Base-by-base conservation (phyloP, 176 grass and related monocot genomes). In the Avena insularis region DNA sequence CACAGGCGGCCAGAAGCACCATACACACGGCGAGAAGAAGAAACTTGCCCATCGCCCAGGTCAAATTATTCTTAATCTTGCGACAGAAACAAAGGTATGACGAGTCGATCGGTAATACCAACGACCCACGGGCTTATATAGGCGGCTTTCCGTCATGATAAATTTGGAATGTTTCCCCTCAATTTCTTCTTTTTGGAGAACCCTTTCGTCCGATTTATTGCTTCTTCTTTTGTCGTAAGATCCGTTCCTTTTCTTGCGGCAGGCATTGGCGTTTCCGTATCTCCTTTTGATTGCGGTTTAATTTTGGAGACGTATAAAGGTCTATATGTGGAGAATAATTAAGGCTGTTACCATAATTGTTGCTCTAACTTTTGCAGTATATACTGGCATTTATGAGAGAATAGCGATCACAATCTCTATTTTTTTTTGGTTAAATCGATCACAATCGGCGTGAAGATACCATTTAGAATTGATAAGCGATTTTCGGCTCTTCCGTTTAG, bases 241-340 rank as follows among this genome's bases (percentile, higher is more conserved):
- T 62, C 0, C 9, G 25, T 62, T 62, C n/a, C n/a, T 11, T 62
- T 62, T 1, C n/a, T 62, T 12, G 59, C 59, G n/a, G n/a, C 9
- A 25, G 59, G 59, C 59, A 62, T 23, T 25, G n/a, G 9, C 19
- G n/a, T 62, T 62, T 11, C 7, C n/a, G n/a, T 62, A 62, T 62
- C 59, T 23, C n/a, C 59, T 62, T 62, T 1, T 8, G 59, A 62
- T 12, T 62, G 59, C 59, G 20, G 56, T 20, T 58, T 58, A 9
- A 62, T 56, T 61, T 61, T 61, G 8, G 58, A 61, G 23, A 61
- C 2, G 19, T 23, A 61, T 3, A 23, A 20, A 60, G 57, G 7
- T 60, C 57, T 58, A 58, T 60, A 60, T 60, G 21, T 60, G 57
- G 57, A 60, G 57, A 60, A 60, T 60, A 60, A 60, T 60, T 60